A percentile compares a stretch with the other conserved stretches of the same genome.
Evolutionary conservation across 176 grass and related monocot species (phyloP).

Genomic region (Sorghum bicolor): Sorghum_bicolor_NCBIv3 NC_012871.2:71417501-71418000

Average conservation of each 20-base stretch:
- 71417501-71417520: no score
- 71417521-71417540: no score
- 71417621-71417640: not conserved
- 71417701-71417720: not conserved
- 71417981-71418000: no score
- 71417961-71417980: no score
- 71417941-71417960: no score
- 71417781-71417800: not conserved
- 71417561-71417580: no score
- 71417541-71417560: no score
- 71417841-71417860: not conserved
- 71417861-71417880: not conserved
- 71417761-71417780: not conserved
- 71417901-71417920: no score
- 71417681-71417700: not conserved
- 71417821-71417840: not conserved
- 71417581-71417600: not conserved
- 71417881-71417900: no score
- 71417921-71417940: no score
- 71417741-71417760: not conserved
- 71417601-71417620: not conserved
- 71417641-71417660: not conserved
- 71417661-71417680: not conserved
- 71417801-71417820: not conserved
- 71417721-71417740: not conserved